Evolutionary conservation across 495 filamentous ascomycete species (phyloP).

Genomic region (Penicillium nucicola): DNA sequence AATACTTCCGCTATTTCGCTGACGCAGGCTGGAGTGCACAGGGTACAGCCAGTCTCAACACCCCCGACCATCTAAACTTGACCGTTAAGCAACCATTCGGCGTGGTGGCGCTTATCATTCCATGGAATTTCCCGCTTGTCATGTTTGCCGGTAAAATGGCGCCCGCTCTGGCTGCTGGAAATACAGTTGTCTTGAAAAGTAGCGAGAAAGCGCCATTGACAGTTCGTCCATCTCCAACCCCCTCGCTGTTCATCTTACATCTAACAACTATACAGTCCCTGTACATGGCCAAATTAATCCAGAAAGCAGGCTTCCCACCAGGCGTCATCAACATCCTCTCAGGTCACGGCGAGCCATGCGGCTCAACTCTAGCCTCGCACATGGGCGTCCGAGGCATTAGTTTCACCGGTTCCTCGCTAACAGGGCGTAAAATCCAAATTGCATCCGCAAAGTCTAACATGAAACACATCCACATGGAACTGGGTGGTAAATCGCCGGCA

Average conservation of each 20-base stretch:
- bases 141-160: conserved; percentile 51
- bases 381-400: conserved; percentile 77
- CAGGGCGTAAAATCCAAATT: conserved; percentile 83
- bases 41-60: conserved; percentile 56
- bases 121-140: conserved; percentile 34
- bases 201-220: conserved; percentile 58
- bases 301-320: conserved; percentile 52
- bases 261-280: conserved; percentile 58
- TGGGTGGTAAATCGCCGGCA: conserved; percentile 86
- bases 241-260: conserved; percentile 50
- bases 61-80: conserved; percentile 53
- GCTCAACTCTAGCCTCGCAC: conserved; percentile 49
- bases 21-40: conserved; percentile 30
- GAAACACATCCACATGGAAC: conserved; percentile 92
- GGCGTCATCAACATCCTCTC: conserved; percentile 55
- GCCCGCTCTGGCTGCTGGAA: conserved; percentile 55
- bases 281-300: conserved; percentile 71
- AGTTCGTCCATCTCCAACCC: conserved; percentile 17
- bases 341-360: conserved; percentile 50
- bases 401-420: conserved; percentile 82
- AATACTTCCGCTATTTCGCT: conserved; percentile 25
- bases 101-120: conserved; percentile 31
- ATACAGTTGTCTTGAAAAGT: conserved; percentile 57
- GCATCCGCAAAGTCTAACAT: conserved; percentile 75
- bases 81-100: conserved; percentile 33